Conservation (phyloP, 73 alveolate genomes). For the Paraurostyla sp. region DNA sequence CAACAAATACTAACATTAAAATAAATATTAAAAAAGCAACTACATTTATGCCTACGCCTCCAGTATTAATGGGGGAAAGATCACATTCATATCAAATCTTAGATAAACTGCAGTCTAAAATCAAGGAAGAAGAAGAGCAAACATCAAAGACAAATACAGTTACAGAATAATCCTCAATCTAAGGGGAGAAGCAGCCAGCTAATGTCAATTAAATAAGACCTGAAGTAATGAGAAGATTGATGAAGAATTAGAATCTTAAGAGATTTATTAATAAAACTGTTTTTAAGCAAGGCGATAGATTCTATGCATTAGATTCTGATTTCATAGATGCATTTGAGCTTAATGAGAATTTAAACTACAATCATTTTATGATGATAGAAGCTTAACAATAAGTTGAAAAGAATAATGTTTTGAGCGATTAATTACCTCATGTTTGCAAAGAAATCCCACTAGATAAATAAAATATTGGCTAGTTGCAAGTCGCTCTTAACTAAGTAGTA, state of each 20-base stretch:
- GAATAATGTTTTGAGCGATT: not conserved
- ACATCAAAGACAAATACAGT: not conserved
- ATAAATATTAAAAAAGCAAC: slow-evolving; percentile 8
- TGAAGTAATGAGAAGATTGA: not conserved
- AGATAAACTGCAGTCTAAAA: not conserved
- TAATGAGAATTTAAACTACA: not conserved
- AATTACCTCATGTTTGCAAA: not conserved
- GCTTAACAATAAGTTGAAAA: not conserved
- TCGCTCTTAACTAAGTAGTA: not conserved
- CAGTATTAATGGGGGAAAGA: not conserved
- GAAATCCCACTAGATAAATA: slow-evolving; percentile 23
- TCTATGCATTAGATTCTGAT: not conserved
- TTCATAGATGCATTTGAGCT: not conserved
- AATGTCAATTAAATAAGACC: not conserved
- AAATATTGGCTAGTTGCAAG: not conserved
- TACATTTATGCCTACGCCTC: not conserved
- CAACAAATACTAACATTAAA: slow-evolving; percentile 10
- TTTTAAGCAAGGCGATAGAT: not conserved
- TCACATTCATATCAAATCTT: not conserved
- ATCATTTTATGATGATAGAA: not conserved
- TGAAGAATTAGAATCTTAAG: not conserved
- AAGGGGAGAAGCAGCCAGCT: not conserved
- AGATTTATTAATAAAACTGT: not conserved
- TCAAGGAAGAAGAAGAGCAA: slow-evolving; percentile 20
- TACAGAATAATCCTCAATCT: not conserved